Evolutionary conservation across 371 early-diverging fungal species (phyloP).

Genomic region (Quaeritorhiza haematococci): DNA sequence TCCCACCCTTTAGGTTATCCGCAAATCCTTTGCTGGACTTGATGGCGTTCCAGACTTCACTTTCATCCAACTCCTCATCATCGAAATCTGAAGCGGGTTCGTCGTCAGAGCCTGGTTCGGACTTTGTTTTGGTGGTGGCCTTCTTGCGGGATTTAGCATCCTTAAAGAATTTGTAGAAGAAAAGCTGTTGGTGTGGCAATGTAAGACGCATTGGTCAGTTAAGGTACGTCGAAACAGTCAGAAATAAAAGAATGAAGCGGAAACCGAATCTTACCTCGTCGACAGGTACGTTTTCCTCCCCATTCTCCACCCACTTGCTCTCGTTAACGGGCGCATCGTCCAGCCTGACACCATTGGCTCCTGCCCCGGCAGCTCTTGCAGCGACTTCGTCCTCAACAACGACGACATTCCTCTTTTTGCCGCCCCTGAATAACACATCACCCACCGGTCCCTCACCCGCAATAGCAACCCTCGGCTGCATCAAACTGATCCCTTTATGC

Average conservation of each 20-base stretch:
- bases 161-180: constrained; percentile 81
- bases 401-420: background rate
- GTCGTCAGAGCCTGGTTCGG: constrained; percentile 7
- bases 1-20: constrained; percentile 1
- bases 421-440: background rate
- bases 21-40: constrained; percentile 20
- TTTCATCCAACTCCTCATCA: constrained; percentile 44
- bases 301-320: constrained; percentile 10
- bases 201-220: background rate
- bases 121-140: constrained; percentile 47
- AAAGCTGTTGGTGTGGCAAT: constrained; percentile 34
- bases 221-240: background rate
- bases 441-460: background rate
- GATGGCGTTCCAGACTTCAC: constrained; percentile 53
- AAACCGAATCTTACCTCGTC: constrained; percentile 34
- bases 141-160: constrained; percentile 24
- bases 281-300: constrained; percentile 18
- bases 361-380: background rate
- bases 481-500: constrained; percentile 42
- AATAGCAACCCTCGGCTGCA: constrained; percentile 43
- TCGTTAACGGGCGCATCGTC: constrained; percentile 37
- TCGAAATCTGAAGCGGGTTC: constrained; percentile 21
- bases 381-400: background rate
- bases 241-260: constrained; percentile 2
- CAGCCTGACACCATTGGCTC: background rate